A percentile compares a stretch with the other conserved stretches of the same genome.
These are phyloP conservation scores for Fonsecaea multimorphosa DNA, from an alignment of 2,329 filamentous ascomycete species.

Conservation along the genomic window DNA sequence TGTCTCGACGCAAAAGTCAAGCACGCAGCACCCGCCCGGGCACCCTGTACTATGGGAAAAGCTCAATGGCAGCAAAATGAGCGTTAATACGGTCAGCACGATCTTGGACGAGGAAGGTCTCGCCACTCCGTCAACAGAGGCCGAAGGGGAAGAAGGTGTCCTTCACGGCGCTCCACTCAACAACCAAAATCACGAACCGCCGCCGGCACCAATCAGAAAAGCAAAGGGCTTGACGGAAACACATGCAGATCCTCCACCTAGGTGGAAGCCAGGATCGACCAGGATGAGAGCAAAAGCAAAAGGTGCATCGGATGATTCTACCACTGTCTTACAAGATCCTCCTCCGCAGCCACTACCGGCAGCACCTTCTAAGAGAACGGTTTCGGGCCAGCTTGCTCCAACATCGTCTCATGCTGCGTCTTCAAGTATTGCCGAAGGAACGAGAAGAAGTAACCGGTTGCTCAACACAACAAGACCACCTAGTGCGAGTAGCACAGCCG, in stretches of 20 bases:
- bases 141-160: slow-evolving; percentile 34
- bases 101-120: slow-evolving; percentile 36
- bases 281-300: slow-evolving; percentile 51
- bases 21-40: slow-evolving; percentile 45
- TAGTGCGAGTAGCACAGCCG: slow-evolving; percentile 41
- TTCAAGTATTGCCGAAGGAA: slow-evolving; percentile 61
- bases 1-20: slow-evolving; percentile 45
- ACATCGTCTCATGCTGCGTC: slow-evolving; percentile 56
- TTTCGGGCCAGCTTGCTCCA: slow-evolving; percentile 76
- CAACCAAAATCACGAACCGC: slow-evolving; percentile 48
- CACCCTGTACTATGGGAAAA: slow-evolving; percentile 58
- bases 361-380: slow-evolving; percentile 72
- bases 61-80: slow-evolving; percentile 54
- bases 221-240: slow-evolving; percentile 61
- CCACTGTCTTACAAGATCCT: slow-evolving; percentile 41
- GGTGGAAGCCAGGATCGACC: slow-evolving; percentile 63
- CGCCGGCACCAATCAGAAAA: slow-evolving; percentile 54
- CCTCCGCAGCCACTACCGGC: slow-evolving; percentile 51
- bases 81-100: slow-evolving; percentile 41
- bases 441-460: slow-evolving; percentile 72
- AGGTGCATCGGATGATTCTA: slow-evolving; percentile 49
- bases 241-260: slow-evolving; percentile 66
- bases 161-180: slow-evolving; percentile 31
- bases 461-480: slow-evolving; percentile 73
- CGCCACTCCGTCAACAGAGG: slow-evolving; percentile 33